These are phyloP conservation scores for Metschnikowia shivogae DNA, from an alignment of 805 yeast species.

Conservation along the genomic window DNA sequence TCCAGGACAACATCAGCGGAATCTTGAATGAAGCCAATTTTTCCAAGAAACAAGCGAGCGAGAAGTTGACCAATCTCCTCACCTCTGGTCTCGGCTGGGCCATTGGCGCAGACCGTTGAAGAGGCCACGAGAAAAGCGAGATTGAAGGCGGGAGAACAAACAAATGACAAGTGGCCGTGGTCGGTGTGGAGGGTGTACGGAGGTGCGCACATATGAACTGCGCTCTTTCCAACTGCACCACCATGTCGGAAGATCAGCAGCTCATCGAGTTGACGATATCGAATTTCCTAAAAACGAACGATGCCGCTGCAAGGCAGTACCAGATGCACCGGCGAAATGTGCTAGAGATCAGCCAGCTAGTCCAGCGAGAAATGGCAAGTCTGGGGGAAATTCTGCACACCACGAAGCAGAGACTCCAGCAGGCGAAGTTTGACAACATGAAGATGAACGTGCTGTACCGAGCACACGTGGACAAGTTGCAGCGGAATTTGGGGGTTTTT, in stretches of 20 bases:
- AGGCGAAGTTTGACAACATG: constrained; percentile 29
- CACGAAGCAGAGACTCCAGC: constrained; percentile 15
- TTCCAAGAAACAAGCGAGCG: constrained; percentile 34
- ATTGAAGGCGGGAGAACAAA: background rate
- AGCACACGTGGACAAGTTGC: constrained; percentile 23
- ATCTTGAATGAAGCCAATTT: constrained; percentile 27
- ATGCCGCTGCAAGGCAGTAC: constrained; percentile 30
- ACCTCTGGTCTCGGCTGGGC: constrained; percentile 63
- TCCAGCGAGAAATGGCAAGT: constrained; percentile 10
- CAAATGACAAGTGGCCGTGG: no score
- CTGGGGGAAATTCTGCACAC: constrained; percentile 11
- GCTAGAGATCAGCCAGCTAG: constrained; percentile 8
- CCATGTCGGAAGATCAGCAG: constrained; percentile 29
- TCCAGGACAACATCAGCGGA: constrained; percentile 22
- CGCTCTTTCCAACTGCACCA: background rate
- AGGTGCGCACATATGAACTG: background rate
- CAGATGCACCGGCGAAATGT: constrained; percentile 31
- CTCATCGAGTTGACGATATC: constrained; percentile 30
- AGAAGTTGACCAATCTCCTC: constrained; percentile 46
- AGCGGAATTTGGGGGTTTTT: constrained; percentile 17
- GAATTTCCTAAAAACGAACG: constrained; percentile 29
- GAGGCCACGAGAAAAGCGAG: background rate
- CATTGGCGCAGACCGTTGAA: constrained; percentile 43
- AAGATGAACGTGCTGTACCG: constrained; percentile 23
- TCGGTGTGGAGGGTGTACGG: background rate